Conservation (phyloP, 1,284 basidiomycete species). For the Omphalotus olearius region DNA sequence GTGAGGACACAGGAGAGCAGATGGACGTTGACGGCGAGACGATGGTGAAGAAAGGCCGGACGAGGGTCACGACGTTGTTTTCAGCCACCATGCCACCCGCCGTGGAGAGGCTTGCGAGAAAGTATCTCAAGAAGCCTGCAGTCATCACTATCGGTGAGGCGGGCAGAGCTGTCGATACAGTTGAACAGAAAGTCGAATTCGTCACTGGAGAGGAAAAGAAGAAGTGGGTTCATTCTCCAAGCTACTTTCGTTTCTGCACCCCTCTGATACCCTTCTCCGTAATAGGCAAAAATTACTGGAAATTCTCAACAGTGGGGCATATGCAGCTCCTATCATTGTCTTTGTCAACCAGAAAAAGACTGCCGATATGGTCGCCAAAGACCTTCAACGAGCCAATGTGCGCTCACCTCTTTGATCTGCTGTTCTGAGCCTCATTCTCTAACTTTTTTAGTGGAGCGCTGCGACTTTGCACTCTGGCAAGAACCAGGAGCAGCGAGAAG, state of each 20-base stretch:
- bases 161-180: constrained; percentile 95
- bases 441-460: constrained; percentile 64
- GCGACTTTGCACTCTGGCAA: constrained; percentile 96
- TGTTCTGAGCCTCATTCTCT: not conserved
- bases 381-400: constrained; percentile 82
- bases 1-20: constrained; percentile 69
- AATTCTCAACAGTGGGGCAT: constrained; percentile 82
- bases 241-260: not conserved
- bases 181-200: constrained; percentile 96
- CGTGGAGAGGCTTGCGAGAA: constrained; percentile 90
- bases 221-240: constrained; percentile 52
- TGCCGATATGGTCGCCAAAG: constrained; percentile 93
- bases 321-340: constrained; percentile 91
- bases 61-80: constrained; percentile 89
- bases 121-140: constrained; percentile 90
- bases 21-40: constrained; percentile 42
- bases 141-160: constrained; percentile 97
- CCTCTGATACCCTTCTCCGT: constrained; percentile 12
- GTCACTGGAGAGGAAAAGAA: constrained; percentile 91
- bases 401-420: constrained; percentile 21
- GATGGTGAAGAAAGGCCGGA: constrained; percentile 67
- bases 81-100: constrained; percentile 98
- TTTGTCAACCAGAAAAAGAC: constrained; percentile 99
- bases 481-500: constrained; percentile 95
- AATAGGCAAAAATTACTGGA: constrained; percentile 78